Conservation (phyloP, 257 asterid species). For the Scutellaria barbata region DNA sequence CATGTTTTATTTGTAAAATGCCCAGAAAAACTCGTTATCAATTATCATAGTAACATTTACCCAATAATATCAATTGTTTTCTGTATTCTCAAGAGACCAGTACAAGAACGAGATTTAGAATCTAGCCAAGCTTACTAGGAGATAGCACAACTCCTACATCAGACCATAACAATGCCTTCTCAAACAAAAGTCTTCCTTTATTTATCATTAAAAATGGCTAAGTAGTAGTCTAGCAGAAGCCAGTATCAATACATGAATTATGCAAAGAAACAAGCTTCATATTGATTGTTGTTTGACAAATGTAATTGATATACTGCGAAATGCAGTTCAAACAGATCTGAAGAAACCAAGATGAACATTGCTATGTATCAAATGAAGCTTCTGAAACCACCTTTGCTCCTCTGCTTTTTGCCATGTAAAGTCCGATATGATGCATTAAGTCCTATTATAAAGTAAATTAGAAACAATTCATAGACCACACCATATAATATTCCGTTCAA, state of each 20-base stretch:
- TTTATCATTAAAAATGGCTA: not conserved
- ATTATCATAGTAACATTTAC: no score
- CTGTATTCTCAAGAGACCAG: no score
- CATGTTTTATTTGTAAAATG: no score
- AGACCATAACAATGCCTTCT: not conserved
- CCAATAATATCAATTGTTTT: no score
- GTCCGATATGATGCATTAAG: conserved; percentile 85
- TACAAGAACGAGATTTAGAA: no score
- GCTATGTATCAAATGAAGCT: conserved; percentile 48
- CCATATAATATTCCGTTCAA: not conserved
- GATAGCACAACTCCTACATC: conserved; percentile 1
- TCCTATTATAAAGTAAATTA: conserved; percentile 50
- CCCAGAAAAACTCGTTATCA: no score
- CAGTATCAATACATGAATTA: not conserved
- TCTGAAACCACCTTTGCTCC: conserved; percentile 84
- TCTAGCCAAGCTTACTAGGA: no score
- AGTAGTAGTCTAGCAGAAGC: not conserved
- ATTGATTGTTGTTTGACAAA: no score
- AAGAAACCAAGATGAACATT: conserved; percentile 6
- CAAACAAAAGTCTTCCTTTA: not conserved
- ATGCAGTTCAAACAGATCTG: conserved; percentile 20
- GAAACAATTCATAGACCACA: not conserved
- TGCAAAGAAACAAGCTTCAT: no score
- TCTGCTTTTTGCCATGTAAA: conserved; percentile 84
- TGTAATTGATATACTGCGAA: no score